phyloP scores from a whole-genome alignment of 345 rosid genomes.

The Passiflora organensis region DNA sequence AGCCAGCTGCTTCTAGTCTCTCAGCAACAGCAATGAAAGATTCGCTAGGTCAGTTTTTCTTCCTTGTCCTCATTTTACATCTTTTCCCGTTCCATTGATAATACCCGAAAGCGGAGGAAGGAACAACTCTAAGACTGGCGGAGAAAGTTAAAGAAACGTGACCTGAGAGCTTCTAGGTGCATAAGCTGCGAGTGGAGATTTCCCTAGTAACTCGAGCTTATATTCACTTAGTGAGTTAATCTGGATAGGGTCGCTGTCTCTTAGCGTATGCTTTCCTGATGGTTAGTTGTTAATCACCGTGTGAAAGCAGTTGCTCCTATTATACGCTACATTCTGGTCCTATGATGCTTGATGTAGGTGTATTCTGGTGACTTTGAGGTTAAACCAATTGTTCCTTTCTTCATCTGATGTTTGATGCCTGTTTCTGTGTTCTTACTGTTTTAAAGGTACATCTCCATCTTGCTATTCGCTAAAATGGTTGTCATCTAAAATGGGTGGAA shows the following conservation, averaged over 20 bases:
- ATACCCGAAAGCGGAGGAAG: neutral
- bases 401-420: conserved; percentile 2
- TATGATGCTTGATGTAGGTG: no score
- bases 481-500: conserved; percentile 32
- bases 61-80: neutral
- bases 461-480: conserved; percentile 34
- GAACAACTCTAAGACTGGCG: neutral
- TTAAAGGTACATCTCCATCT: conserved; percentile 30
- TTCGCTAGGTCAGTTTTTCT: conserved; percentile 7
- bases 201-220: neutral
- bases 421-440: conserved; percentile 5
- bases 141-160: neutral
- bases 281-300: neutral
- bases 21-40: conserved; percentile 11
- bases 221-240: neutral
- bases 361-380: no score
- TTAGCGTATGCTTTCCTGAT: neutral
- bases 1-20: conserved; percentile 6
- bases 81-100: neutral
- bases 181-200: neutral
- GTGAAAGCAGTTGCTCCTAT: no score
- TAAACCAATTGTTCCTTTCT: neutral
- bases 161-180: conserved; percentile 1
- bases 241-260: neutral
- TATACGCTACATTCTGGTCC: no score